Base-by-base conservation (phyloP, 495 filamentous ascomycete species). In the Sordaria brevicollis region DNA sequence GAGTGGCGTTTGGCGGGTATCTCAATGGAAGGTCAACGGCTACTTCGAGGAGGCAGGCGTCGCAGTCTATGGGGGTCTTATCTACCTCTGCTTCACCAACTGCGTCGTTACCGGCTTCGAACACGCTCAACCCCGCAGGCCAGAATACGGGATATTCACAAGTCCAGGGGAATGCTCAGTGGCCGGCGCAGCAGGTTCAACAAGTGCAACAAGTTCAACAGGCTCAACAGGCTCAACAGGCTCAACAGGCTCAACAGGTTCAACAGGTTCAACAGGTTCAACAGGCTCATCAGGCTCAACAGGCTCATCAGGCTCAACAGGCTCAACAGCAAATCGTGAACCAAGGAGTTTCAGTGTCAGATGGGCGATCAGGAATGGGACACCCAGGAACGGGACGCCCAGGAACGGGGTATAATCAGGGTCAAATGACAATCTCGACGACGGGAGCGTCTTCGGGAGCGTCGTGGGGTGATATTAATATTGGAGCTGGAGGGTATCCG, bases 1-100 rank as follows among this genome's bases (percentile, higher is more conserved):
- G 38, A n/a, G 35, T 43, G 25, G n/a, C 65, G 0, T 74, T 72
- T 17, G 54, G 35, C 0, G 72, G 70, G 10, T 68, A 70, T 65
- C 17, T 62, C 0, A 34, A 74, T 3, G 65, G 65, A 0, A 38
- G 29, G 7, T 41, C 43, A 8, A 68, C 41, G 0, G 17, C 38
- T 1, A 41, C 38, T 3, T 5, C 38, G 5, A n/a, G 38, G 38
- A 41, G 38, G n/a, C 38, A 41, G 38, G n/a, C 38, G 5, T 15
- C 17, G 5, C 38, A 41, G 38, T 41, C 38, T 5, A 19, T 41
- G 38, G 0, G 4, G 0, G 0, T 17, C 2, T 0, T 17, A 19
- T 41, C 38, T 41, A 41, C 38, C 9, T 41, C 38, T 7, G 17
- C 38, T 15, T 41, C 38, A 17, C 5, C 38, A 17, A 41, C 1